Base-by-base conservation (phyloP, 2,329 filamentous ascomycete genomes). In the Sclerotinia subarctica region DNA sequence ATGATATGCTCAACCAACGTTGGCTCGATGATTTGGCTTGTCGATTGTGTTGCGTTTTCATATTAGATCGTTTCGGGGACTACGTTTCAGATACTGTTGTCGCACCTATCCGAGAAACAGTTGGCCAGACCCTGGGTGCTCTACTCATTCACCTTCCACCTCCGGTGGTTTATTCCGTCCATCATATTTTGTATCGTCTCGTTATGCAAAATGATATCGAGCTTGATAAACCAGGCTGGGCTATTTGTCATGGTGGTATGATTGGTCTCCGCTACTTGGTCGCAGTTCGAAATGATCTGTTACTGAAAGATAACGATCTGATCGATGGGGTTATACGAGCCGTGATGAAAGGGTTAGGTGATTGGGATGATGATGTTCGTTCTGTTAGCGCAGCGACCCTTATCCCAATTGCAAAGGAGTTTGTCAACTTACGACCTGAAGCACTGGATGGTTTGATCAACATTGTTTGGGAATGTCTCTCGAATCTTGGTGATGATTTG, bases 1-100 rank as follows among this genome's bases (percentile, higher is more conserved):
- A 99, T 76, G 87, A 97, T 75, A 77, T 80, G 1, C 82, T 92
- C 56, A 99, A 98, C 74, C 87, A 90, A 70, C 86, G 84, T 76
- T 99, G 93, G 93, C 86, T 99, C 26, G 92, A 98, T 76, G 94
- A 99, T 76, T 84, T 99, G 64, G 93, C 94, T n/a, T 97, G 94
- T 75, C 91, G 95, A 35, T 85, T 99, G 60, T 94, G 94, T 78
- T 97, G 92, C 77, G 94, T 99, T 64, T 90, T 99, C 75, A 97
- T 99, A 89, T 88, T 99, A 21, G 95, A 99, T 80, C 89, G 94
- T 65, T 99, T 99, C 77, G 96, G 94, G 68, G 95, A 99, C 77
- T 99, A 97, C 80, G 95, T 96, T 69, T 97, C 94, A 6, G 95
- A 99, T 78, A 99, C 93, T 65, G 96, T 96, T 0, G 93, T 99